Conservation (phyloP, 768 basidiomycete genomes). For the Suillus clintonianus region DNA sequence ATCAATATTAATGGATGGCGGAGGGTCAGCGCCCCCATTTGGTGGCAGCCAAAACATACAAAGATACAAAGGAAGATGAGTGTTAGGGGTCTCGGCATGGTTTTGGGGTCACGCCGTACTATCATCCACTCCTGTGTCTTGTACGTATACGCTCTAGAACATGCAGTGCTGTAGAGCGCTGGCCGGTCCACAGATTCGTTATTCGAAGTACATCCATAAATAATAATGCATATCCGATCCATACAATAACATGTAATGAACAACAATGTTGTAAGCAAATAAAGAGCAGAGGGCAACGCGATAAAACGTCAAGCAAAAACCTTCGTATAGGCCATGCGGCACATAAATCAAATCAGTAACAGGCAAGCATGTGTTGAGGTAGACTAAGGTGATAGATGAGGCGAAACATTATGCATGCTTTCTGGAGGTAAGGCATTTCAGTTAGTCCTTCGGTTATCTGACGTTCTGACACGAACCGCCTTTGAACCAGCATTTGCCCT, state of each 20-base stretch:
- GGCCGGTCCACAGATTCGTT: not conserved
- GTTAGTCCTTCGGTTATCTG: not conserved
- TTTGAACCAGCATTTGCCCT: conserved; percentile 90
- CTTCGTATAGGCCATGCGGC: conserved; percentile 26
- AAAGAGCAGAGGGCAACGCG: conserved; percentile 3
- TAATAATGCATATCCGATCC: conserved; percentile 14
- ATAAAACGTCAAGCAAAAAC: conserved; percentile 12
- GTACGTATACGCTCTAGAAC: not conserved
- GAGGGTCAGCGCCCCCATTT: not conserved
- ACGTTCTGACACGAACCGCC: conserved; percentile 44
- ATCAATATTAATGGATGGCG: not conserved
- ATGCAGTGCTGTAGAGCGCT: not conserved
- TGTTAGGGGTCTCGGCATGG: not conserved
- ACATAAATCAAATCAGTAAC: conserved; percentile 20
- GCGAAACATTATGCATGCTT: conserved; percentile 40
- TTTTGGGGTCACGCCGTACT: not conserved
- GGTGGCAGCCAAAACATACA: not conserved
- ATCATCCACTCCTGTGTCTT: not conserved
- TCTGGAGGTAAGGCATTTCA: conserved; percentile 23
- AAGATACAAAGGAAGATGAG: not conserved
- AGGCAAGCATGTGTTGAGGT: conserved; percentile 22
- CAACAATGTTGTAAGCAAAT: conserved; percentile 19
- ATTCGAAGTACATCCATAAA: conserved; percentile 15
- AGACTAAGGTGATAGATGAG: conserved; percentile 14
- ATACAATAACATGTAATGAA: conserved; percentile 19